phyloP scores from a whole-genome alignment of 2,329 filamentous ascomycete species.

The Fusarium metavorans region DNA sequence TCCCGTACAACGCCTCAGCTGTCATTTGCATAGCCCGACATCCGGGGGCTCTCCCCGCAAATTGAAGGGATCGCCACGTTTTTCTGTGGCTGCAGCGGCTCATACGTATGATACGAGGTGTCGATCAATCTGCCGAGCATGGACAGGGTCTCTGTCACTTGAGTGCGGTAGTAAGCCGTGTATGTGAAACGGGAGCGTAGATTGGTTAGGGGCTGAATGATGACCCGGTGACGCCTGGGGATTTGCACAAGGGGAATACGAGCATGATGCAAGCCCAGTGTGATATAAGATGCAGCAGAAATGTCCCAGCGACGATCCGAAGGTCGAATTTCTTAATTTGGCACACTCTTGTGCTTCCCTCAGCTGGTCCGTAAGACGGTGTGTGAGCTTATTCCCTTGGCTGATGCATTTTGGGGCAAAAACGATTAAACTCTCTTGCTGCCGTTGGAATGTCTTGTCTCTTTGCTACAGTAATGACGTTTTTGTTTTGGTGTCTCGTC shows the following conservation, averaged over 20 bases:
- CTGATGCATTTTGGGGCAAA: not conserved
- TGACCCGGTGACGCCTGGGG: conserved; percentile 5
- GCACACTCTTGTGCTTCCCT: not conserved
- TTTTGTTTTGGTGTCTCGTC: not conserved
- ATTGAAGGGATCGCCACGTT: conserved; percentile 3
- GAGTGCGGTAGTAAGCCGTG: conserved; percentile 1
- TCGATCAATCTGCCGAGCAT: not conserved
- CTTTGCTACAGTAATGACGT: not conserved
- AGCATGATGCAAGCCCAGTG: not conserved
- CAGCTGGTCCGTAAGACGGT: not conserved
- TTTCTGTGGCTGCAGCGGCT: not conserved
- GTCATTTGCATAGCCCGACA: not conserved
- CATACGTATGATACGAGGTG: conserved; percentile 1
- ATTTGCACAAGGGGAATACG: not conserved
- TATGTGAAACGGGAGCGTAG: conserved; percentile 2
- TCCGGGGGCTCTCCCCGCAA: not conserved
- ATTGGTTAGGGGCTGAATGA: conserved; percentile 22
- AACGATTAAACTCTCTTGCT: not conserved
- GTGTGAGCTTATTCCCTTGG: not conserved
- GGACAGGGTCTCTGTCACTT: not conserved
- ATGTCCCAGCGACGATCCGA: not conserved
- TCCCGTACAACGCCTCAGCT: not conserved
- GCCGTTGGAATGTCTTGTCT: not conserved
- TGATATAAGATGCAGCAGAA: not conserved
- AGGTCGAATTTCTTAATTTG: not conserved